Evolutionary conservation across 1,284 basidiomycete genomes (phyloP).

Genomic region (Thecaphora thlaspeos): DNA sequence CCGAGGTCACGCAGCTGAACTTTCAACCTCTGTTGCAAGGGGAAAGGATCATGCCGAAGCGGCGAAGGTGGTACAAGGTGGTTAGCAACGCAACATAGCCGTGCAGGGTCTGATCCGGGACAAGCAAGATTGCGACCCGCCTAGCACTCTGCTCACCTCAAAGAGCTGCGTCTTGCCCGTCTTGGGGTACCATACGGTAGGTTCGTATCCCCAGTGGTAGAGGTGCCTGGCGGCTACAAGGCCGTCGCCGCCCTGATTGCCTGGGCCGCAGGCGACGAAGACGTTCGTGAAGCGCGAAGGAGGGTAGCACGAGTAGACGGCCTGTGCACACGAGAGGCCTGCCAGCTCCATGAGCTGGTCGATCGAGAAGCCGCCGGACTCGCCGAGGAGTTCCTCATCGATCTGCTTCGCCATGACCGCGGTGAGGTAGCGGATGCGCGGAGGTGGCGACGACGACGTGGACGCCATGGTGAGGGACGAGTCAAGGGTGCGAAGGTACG

Average conservation of each 20-base stretch:
- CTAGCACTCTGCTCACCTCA: constrained; percentile 2
- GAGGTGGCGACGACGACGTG: constrained; percentile 2
- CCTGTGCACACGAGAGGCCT: constrained; percentile 91
- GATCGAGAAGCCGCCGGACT: constrained; percentile 43
- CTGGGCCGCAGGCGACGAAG: constrained; percentile 91
- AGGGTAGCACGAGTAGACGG: constrained; percentile 74
- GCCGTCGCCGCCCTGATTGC: constrained; percentile 83
- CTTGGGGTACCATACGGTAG: constrained; percentile 53
- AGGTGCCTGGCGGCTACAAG: constrained; percentile 93
- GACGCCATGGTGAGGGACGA: background rate
- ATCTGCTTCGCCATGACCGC: constrained; percentile 41
- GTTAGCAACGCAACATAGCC: no score
- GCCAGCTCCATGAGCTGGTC: constrained; percentile 93
- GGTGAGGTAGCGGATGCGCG: constrained; percentile 45
- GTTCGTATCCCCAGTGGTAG: constrained; percentile 51
- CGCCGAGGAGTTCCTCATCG: constrained; percentile 50
- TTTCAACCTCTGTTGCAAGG: constrained; percentile 65
- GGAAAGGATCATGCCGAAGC: constrained; percentile 48
- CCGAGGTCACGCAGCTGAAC: constrained; percentile 83
- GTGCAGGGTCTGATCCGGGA: no score
- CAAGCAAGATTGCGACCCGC: no score
- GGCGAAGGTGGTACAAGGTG: no score
- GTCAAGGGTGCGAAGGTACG: background rate
- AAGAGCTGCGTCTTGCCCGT: constrained; percentile 49
- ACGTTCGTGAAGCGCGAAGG: constrained; percentile 70